Base-by-base conservation (phyloP, 176 grass and related monocot species). In the Calamus simplicifolius region DNA sequence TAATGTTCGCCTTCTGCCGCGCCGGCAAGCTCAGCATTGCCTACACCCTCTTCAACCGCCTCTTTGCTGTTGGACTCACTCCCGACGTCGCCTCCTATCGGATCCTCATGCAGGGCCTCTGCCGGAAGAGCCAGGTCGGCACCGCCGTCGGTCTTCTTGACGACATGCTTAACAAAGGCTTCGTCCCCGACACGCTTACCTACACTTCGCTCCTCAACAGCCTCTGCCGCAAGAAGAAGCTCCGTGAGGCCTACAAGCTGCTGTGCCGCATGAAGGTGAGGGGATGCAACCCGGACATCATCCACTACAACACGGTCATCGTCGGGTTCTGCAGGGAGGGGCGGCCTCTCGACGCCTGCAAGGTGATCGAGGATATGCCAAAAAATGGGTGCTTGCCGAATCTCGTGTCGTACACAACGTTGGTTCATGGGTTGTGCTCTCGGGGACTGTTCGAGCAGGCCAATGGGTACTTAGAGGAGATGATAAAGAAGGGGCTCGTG, bases 131-230 rank as follows among this genome's bases (percentile, higher is more conserved):
- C 3, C 86, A 95, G 77, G 82, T 89, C 19, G 30, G 62, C 27
- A 82, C 76, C 2, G 83, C 91, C 13, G 27, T 71, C 6, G 59
- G 31, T 10, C 65, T 96, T 73, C 84, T 96, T 54, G 79, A 84
- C 14, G 86, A 90, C 75, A 96, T 90, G 83, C 57, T 90, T 54
- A 84, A 96, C 61, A 78, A 82, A 18, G 91, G 91, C 23, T 82
- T 85, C 50, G 56, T 75, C 19, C 77, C 86, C 3, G 80, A 90
- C 13, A 69, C 72, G 1, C 68, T 90, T 38, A 75, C 83, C 0
- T 90, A 84, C 75, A 81, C 79, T 25, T 81, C 83, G 5, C 80
- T 88, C 15, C 70, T 88, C 17, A 90, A 90, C 29, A 74, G 82
- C 19, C 87, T 90, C 25, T 89, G 85, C 68, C 77, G 80, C 58